These are phyloP conservation scores for Agaricus bisporus DNA, from an alignment of 768 basidiomycete genomes.

Conservation along the genomic window DNA sequence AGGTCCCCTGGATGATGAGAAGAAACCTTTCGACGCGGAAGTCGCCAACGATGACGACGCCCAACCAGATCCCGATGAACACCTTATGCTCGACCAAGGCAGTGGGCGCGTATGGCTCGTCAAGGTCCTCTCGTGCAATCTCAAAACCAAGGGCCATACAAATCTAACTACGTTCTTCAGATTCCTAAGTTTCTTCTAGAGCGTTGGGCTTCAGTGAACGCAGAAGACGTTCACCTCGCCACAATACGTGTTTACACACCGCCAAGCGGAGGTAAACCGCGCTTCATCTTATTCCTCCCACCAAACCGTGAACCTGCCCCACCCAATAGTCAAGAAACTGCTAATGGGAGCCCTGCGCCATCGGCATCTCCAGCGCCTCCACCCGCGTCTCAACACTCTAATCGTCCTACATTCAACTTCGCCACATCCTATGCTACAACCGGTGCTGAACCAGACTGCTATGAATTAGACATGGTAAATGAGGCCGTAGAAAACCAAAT, in stretches of 20 bases:
- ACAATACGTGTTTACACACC: conserved; percentile 74
- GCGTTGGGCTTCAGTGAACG: conserved; percentile 72
- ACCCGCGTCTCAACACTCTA: conserved; percentile 16
- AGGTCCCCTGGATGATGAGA: conserved; percentile 48
- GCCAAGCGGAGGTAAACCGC: conserved; percentile 41
- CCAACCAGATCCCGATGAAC: conserved; percentile 77
- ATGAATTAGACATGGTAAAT: conserved; percentile 86
- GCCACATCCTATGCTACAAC: conserved; percentile 25
- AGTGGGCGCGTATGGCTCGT: conserved; percentile 80
- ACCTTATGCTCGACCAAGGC: conserved; percentile 71
- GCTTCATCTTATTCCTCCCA: conserved; percentile 64
- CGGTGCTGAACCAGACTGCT: conserved; percentile 55
- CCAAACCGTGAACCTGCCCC: conserved; percentile 41
- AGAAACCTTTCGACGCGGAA: conserved; percentile 65
- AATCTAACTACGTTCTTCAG: conserved; percentile 28
- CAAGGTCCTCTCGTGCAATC: conserved; percentile 48
- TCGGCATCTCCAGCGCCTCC: conserved; percentile 15
- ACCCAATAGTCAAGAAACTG: conserved; percentile 9
- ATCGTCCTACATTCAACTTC: conserved; percentile 32
- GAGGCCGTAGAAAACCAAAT: conserved; percentile 81
- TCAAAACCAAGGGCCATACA: conserved; percentile 3
- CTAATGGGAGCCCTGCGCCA: background rate
- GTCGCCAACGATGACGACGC: conserved; percentile 48
- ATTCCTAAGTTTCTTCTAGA: conserved; percentile 85
- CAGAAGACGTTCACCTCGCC: conserved; percentile 76